phyloP scores from a whole-genome alignment of 208 protist genomes.

The Crithidia bombi region DNA sequence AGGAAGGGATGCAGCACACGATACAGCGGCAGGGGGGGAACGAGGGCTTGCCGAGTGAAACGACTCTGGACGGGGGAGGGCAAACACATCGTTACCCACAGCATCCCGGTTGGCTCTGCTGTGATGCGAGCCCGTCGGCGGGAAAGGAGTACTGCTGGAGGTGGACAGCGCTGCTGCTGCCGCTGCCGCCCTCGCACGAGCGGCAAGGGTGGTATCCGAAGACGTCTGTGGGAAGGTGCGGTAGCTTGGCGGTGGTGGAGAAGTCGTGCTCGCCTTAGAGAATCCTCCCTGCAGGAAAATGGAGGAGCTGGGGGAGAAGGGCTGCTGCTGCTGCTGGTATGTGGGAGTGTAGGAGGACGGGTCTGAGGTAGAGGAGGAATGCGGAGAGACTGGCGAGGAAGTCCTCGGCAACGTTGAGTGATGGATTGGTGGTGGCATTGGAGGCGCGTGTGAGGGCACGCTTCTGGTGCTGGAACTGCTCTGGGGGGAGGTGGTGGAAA shows the following conservation, averaged over 20 bases:
- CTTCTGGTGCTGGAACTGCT: no score
- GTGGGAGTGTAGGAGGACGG: background rate
- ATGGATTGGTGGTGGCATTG: background rate
- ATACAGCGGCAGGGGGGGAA: no score
- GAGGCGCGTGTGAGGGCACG: background rate
- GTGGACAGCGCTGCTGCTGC: background rate
- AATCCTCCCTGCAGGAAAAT: background rate
- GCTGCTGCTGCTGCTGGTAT: slow-evolving; percentile 3
- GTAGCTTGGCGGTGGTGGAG: background rate
- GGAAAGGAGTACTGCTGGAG: background rate
- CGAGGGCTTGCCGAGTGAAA: background rate
- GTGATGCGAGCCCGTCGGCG: background rate
- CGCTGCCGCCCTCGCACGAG: background rate
- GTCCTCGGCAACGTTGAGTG: background rate
- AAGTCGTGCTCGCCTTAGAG: background rate
- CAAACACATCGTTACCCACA: background rate
- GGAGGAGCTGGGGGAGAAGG: background rate
- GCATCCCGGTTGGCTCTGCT: background rate
- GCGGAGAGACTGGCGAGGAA: background rate
- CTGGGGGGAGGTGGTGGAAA: background rate
- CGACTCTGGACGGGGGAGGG: slow-evolving; percentile 7
- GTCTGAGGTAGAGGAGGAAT: background rate
- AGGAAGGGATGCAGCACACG: background rate
- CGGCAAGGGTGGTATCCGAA: background rate
- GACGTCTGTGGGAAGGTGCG: background rate